Evolutionary conservation across 768 basidiomycete species (phyloP).

Genomic region (Agaricus blazei): DNA sequence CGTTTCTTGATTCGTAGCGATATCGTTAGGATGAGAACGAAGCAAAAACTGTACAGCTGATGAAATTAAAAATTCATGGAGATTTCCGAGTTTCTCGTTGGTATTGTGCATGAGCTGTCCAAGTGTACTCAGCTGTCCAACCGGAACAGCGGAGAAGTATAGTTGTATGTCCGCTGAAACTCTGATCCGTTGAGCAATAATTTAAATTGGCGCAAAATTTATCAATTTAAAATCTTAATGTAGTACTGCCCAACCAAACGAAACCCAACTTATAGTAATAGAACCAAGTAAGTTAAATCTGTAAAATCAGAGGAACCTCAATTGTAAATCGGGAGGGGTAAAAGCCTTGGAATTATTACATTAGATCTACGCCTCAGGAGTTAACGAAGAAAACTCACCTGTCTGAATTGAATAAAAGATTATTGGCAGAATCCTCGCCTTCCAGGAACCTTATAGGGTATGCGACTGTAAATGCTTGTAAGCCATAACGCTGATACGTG

Average conservation of each 20-base stretch:
- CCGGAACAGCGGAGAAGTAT: too few species aligned
- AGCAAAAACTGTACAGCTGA: background rate
- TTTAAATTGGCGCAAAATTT: too few species aligned
- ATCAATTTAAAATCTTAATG: too few species aligned
- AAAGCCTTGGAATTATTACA: conserved; percentile 33
- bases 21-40: conserved; percentile 1
- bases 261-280: background rate
- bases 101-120: background rate
- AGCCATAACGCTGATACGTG: background rate
- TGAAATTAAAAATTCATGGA: conserved; percentile 1
- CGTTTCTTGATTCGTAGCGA: background rate
- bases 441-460: conserved; percentile 87
- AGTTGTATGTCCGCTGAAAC: too few species aligned
- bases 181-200: too few species aligned
- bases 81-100: background rate
- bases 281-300: background rate
- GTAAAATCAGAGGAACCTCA: conserved; percentile 21
- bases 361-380: background rate
- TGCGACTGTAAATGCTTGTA: conserved; percentile 46
- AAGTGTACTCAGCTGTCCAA: conserved; percentile 35
- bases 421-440: conserved; percentile 87
- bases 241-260: too few species aligned
- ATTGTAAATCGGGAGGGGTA: conserved; percentile 74
- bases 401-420: conserved; percentile 91
- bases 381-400: conserved; percentile 34